Conservation (phyloP, 768 basidiomycete genomes). For the Lactarius sanguifluus region DNA sequence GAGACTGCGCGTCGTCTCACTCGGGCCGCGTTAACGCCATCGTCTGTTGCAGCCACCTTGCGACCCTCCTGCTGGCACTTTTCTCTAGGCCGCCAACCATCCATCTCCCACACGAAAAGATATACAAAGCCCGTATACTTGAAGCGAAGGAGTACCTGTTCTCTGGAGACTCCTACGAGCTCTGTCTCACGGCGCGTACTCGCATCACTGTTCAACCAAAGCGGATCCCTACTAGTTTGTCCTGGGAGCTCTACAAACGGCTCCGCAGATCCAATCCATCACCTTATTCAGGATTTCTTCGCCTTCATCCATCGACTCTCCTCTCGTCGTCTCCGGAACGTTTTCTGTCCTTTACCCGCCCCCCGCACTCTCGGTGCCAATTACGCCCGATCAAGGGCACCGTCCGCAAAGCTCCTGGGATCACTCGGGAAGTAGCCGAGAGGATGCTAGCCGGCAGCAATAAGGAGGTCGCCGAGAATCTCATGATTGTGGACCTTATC, state of each 20-base stretch:
- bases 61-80: constrained; percentile 13
- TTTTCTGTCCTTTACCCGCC: constrained; percentile 78
- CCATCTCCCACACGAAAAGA: constrained; percentile 53
- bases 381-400: constrained; percentile 96
- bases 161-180: constrained; percentile 89
- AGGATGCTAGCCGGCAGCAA: constrained; percentile 58
- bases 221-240: constrained; percentile 40
- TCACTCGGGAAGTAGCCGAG: constrained; percentile 66
- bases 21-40: constrained; percentile 26
- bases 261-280: constrained; percentile 82
- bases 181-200: constrained; percentile 83
- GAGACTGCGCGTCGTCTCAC: constrained; percentile 41
- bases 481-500: constrained; percentile 98
- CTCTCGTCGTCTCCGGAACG: constrained; percentile 90
- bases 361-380: constrained; percentile 65
- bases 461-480: constrained; percentile 94
- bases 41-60: not conserved
- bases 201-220: constrained; percentile 44
- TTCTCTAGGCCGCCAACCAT: constrained; percentile 36
- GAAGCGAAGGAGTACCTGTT: constrained; percentile 71
- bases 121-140: constrained; percentile 69
- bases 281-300: constrained; percentile 81
- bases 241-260: constrained; percentile 73
- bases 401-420: constrained; percentile 63
- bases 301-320: constrained; percentile 72